Evolutionary conservation across 192 early-diverging fungal species (phyloP), one percentile per base, ranked within the genome.

Genomic region (Mortierella antarctica): DNA sequence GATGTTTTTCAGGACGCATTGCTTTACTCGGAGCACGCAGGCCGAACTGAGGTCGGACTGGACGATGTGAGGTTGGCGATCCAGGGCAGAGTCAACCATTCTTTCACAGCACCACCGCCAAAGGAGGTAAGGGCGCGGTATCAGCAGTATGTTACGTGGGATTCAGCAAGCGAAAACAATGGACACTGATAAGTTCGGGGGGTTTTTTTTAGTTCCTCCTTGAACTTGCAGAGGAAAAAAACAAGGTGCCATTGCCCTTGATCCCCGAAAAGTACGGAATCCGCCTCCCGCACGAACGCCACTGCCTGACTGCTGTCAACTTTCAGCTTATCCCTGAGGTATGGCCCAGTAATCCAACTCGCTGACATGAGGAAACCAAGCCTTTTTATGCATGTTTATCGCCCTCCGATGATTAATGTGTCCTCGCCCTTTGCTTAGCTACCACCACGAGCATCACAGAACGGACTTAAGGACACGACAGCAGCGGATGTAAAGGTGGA

Each of bases 1-100:
- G 96, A 97, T 63, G 93, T 99, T 31, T 90, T 98, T 53, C 92
- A 93, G 57, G 98, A 99, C 64, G 93, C 97, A 18, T 88, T 95
- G 57, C 82, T 93, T 13, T 97, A 96, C 85, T 93, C 96, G 44
- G 97, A 99, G 65, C 98, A 99, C 72, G 95, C 96, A 0, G 89
- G 87, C 20, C 90, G 89, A 75, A 85, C 78, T 39, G 93, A 95
- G 44, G 86, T 98, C 42, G 90, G 92, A 58, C 63, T 93, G 45
- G 93, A 95, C 52, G 96, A 98, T 76, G 92, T 99, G 18, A 91
- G 92, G 42, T 83, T 99, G 44, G 95, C 98, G 4, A 96, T 99
- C 61, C 94, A 97, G 82, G 92, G 94, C 57, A 90, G 95, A 51
- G 93, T 96, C 10, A 92, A 95, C 63, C 93, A 96, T 62, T 95